Evolutionary conservation across 768 basidiomycete genomes (phyloP).

Genomic region (Phaeotremella fagi): DNA sequence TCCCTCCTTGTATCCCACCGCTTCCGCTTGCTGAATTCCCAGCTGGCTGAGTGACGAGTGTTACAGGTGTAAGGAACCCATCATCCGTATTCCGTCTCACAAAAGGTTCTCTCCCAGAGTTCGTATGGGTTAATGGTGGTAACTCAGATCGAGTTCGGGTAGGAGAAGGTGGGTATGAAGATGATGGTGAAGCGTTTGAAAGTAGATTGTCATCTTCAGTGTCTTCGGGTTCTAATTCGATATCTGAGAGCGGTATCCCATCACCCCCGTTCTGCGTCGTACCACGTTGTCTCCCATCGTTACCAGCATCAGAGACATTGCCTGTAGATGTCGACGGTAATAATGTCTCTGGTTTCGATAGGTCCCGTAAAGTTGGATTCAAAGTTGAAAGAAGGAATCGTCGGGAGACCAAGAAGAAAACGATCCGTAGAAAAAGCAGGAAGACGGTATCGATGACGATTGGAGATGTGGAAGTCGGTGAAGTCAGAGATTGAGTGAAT

Average conservation of each 20-base stretch:
- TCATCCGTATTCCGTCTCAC: conserved; percentile 1
- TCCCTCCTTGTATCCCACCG: neutral
- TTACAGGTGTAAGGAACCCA: conserved; percentile 4
- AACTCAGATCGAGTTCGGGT: conserved; percentile 1
- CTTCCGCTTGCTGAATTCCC: neutral
- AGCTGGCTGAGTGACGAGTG: conserved; percentile 8
- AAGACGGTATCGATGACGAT: conserved; percentile 39
- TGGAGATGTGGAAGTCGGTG: conserved; percentile 11
- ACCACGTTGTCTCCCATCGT: neutral
- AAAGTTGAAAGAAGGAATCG: conserved; percentile 38
- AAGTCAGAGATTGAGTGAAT: too few species aligned
- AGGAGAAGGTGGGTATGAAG: conserved; percentile 29
- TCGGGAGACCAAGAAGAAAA: conserved; percentile 37
- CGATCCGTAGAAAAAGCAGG: conserved; percentile 27
- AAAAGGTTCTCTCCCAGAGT: conserved; percentile 6
- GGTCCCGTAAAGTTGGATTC: conserved; percentile 37
- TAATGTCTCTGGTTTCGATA: conserved; percentile 26
- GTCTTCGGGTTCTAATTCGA: conserved; percentile 6
- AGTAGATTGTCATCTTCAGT: conserved; percentile 10
- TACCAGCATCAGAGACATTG: neutral
- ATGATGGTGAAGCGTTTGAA: neutral
- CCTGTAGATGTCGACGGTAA: neutral
- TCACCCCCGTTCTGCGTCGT: neutral
- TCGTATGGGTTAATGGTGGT: neutral
- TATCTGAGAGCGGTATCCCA: neutral